Base-by-base conservation (phyloP, 2,329 filamentous ascomycete genomes). In the Orbilia blumenaviensis region DNA sequence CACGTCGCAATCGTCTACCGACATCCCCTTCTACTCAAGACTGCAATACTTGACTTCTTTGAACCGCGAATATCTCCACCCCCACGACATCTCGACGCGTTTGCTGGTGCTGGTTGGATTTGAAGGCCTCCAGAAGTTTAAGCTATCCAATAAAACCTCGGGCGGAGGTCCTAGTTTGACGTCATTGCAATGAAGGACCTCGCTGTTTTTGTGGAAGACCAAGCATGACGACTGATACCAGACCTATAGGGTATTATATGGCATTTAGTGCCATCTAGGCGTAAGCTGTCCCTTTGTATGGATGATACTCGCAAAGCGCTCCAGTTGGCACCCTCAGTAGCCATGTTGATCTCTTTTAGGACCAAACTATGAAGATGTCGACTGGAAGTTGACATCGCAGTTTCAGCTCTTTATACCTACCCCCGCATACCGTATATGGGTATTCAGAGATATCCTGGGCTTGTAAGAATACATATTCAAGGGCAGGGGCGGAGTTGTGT, bases 1-100 rank as follows among this genome's bases (percentile, higher is more conserved):
- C 71, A 75, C 71, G 71, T 75, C 71, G 46, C 63, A 75, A 54
- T 75, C 71, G 64, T 75, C 71, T 75, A 75, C 71, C 63, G 63
- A 75, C 63, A 75, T 66, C 54, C 52, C n/a, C 63, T 68, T 58
- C 71, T 62, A 54, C 34, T 18, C 23, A 50, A n/a, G 23, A 21
- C 71, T 52, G 16, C 18, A 5, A 54, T 63, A 62, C 61, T 32
- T 46, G 44, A 27, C 63, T 46, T 56, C 38, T 34, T 76, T 60
- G 48, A 69, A 69, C 64, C 72, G 58, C 72, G 48, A 69, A 69
- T 76, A 69, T 66, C 58, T 58, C 72, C 44, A 64, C 72, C 46
- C 64, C 72, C 48, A 76, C 72, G 29, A 42, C 60, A 60, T 5
- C 18, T 60, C 58, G 64, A 76, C 72, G 72, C 72, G 72, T 76